Conservation (phyloP, 495 filamentous ascomycete genomes). For the Apiosordaria backusii region DNA sequence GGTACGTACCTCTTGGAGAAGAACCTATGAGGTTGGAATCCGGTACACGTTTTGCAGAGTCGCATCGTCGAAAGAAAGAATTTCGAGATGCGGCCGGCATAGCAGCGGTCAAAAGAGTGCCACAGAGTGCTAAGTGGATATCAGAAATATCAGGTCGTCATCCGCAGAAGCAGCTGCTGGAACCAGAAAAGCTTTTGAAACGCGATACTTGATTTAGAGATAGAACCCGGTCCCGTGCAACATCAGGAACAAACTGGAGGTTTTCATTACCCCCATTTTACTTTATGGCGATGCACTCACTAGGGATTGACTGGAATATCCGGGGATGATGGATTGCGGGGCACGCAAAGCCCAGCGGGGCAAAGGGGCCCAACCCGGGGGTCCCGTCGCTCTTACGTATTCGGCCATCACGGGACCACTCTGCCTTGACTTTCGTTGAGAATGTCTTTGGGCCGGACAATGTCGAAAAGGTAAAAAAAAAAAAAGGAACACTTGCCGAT, state of each 20-base stretch:
- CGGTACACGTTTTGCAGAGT: neutral
- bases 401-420: conserved; percentile 30
- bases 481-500: conserved; percentile 15
- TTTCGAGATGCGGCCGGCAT: conserved; percentile 15
- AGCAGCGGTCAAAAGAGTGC: conserved; percentile 24
- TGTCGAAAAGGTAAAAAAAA: neutral
- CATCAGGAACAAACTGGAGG: conserved; percentile 18
- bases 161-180: neutral
- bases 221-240: conserved; percentile 24
- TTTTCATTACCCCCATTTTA: conserved; percentile 45
- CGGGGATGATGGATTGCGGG: conserved; percentile 29
- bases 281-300: conserved; percentile 32
- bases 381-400: conserved; percentile 30
- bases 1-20: neutral
- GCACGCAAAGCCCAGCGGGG: conserved; percentile 11
- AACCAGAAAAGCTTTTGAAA: neutral
- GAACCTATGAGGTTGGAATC: conserved; percentile 1
- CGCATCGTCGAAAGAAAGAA: neutral
- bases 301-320: conserved; percentile 17
- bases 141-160: neutral
- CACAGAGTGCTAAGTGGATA: conserved; percentile 4
- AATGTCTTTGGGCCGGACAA: conserved; percentile 12
- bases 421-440: conserved; percentile 9
- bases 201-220: conserved; percentile 13
- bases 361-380: neutral